Percentiles rank a stretch among this genome's conserved stretches.
phyloP scores from a whole-genome alignment of 1,284 basidiomycete genomes.

The Sutorius eximius region DNA sequence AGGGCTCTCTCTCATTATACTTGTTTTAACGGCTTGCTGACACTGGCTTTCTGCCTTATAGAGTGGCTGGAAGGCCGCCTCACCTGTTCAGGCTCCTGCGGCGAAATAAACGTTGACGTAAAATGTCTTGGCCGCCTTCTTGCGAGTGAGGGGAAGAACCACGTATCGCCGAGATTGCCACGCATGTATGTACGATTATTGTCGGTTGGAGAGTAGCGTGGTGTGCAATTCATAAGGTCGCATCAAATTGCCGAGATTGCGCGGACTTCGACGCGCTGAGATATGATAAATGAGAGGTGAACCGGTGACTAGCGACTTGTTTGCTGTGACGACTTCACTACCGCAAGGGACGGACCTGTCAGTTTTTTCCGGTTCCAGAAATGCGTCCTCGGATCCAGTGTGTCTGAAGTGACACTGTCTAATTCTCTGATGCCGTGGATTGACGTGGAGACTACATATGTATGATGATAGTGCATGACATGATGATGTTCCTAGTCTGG shows the following conservation, averaged over 20 bases:
- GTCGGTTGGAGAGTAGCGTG: background rate
- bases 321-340: too few species aligned
- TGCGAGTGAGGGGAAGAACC: background rate
- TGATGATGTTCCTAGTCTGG: too few species aligned
- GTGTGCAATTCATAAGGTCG: background rate
- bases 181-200: background rate
- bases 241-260: background rate
- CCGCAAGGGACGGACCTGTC: too few species aligned
- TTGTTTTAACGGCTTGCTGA: background rate
- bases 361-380: too few species aligned
- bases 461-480: too few species aligned
- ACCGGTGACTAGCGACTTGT: too few species aligned
- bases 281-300: too few species aligned
- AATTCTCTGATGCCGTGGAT: too few species aligned
- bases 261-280: too few species aligned
- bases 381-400: too few species aligned
- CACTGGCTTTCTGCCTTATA: background rate
- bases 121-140: background rate
- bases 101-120: background rate
- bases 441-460: too few species aligned
- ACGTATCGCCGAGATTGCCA: background rate
- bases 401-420: too few species aligned
- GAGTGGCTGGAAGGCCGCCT: conserved; percentile 8
- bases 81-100: background rate
- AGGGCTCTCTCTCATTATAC: background rate